Base-by-base conservation (phyloP, 129 eudicot genomes). In the Solidago caesia region DNA sequence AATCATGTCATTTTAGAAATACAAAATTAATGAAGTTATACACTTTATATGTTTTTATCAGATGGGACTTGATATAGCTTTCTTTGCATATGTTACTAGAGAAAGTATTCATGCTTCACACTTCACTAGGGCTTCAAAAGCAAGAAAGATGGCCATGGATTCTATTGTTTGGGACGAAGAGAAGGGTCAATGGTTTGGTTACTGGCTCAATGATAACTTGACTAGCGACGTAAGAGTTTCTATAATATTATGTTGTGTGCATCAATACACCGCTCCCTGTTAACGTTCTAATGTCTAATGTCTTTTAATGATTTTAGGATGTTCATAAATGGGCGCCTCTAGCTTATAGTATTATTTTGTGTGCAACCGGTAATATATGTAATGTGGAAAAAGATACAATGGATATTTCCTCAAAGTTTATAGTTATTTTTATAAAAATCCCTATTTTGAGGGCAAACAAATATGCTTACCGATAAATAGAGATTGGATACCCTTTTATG, bases 31-130 rank as follows among this genome's bases (percentile, higher is more conserved):
- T 7, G 2, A 29, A 29, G 14, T 70, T 27, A 14, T 52, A 14
- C 8, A 5, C 11, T 13, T 12, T 59, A 67, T 45, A 21, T 82
- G 27, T 61, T 68, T 53, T 8, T 2, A 3, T 29, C 84, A 94
- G 99, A 94, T 94, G 99, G 99, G 90, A 77, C 91, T 90, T 41
- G 96, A 94, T 77, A 91, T 94, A 74, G 78, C 91, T 12, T 88
- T 68, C 79, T 76, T 94, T 74, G 96, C 99, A 68, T 65, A 82
- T 67, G 91, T 73, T 74, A 47, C 61, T 26, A 90, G 91, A 68
- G 93, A 91, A 63, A 76, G 25, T 61, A 58, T 44, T 15, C 78
- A 81, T 44, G 82, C 86, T 27, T 69, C 25, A 52, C 77, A 75
- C 3, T 94, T 88, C 33, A 68, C 57, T 16, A 77, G 66, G 82